Evolutionary conservation across 2,329 filamentous ascomycete genomes (phyloP).

Genomic region (Seiridium unicorne): DNA sequence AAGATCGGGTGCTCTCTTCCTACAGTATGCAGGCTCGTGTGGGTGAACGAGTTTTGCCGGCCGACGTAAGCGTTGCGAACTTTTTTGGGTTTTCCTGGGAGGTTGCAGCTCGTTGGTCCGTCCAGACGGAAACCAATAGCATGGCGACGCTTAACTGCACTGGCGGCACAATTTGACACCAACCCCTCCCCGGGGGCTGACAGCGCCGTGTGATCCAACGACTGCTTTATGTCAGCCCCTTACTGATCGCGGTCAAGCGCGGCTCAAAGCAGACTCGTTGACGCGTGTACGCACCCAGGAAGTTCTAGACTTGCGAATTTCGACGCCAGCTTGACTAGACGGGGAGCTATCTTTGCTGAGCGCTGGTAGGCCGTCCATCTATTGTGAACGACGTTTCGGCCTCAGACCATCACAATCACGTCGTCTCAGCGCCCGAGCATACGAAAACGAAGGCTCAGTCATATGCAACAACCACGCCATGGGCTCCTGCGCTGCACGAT

Average conservation of each 20-base stretch:
- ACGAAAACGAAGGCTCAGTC: too few relatives aligned
- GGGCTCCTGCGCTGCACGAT: background rate
- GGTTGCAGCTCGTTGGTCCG: slow-evolving; percentile 7
- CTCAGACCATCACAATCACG: too few relatives aligned
- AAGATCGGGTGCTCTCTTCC: too few relatives aligned
- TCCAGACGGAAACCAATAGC: slow-evolving; percentile 10
- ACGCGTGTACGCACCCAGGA: background rate
- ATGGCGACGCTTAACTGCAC: slow-evolving; percentile 3
- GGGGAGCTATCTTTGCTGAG: too few relatives aligned
- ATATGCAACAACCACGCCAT: too few relatives aligned
- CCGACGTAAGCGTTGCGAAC: background rate
- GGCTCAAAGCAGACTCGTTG: background rate
- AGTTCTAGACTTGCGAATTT: background rate
- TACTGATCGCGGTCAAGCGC: background rate
- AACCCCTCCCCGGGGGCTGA: background rate
- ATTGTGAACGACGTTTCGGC: too few relatives aligned
- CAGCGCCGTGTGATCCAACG: background rate
- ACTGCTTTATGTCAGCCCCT: background rate
- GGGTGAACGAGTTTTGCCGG: background rate
- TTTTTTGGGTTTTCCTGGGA: background rate
- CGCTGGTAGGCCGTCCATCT: too few relatives aligned
- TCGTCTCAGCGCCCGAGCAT: too few relatives aligned
- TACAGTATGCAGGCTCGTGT: too few relatives aligned
- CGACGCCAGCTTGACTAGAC: background rate
- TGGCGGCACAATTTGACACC: background rate